Base-by-base conservation (phyloP, 2,329 filamentous ascomycete species). In the Byssochlamys sp. region DNA sequence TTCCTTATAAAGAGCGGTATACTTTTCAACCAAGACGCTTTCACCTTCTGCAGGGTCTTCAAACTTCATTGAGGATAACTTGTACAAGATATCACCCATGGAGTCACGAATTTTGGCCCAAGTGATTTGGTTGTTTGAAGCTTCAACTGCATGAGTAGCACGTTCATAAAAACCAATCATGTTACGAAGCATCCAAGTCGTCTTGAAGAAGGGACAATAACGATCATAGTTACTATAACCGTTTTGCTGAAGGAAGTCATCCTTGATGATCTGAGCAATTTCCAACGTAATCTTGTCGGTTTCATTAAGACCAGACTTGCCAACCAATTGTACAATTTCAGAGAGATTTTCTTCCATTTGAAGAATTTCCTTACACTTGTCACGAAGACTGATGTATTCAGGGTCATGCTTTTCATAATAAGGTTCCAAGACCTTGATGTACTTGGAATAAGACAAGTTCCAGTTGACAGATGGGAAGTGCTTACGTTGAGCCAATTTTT, bases 391-490 rank as follows among this genome's bases (percentile, higher is more conserved):
- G 52, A 94, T 91, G 80, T 97, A 99, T 49, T 97, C 94, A 31
- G 94, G 90, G 73, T 88, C 89, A 67, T 96, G 82, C 80, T 95
- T 90, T 74, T 92, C 87, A 78, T 99, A 99, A 81, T 84, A 97
- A 75, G 88, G 91, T 78, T 97, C 91, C 55, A 99, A 83, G 48
- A 89, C 82, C 60, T 74, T 85, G 52, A 87, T 95, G 80, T 99
- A 99, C 80, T 99, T 99, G 82, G 86, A 92, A 84, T 99, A 99
- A 64, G 90, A 96, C 64, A 90, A 80, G 24, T 85, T 85, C 7
- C 94, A 97, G 81, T 99, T 99, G 80, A 99, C 91, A 31, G 91
- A 96, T 4, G 94, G 94, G 82, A 99, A 99, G 77, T 99, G 94
- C 80, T 99, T 99, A 69, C 94, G 87, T 78, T 97, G 94, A 25